Percentiles rank a stretch among this genome's conserved stretches.
Conservation (phyloP, 1,284 basidiomycete genomes). For the Moesziomyces sp. region DNA sequence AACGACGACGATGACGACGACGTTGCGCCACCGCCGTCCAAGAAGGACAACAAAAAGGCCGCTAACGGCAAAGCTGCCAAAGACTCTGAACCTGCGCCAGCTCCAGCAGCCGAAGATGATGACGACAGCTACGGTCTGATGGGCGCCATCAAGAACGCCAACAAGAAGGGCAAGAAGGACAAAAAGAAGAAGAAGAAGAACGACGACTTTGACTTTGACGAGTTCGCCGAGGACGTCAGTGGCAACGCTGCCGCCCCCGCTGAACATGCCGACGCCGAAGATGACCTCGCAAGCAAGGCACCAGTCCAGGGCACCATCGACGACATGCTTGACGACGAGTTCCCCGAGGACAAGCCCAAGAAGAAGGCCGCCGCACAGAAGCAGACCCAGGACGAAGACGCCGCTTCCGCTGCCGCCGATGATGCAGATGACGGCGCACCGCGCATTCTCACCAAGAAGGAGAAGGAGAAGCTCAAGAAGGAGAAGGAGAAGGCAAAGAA, state of each 20-base stretch:
- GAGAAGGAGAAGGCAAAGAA: constrained; percentile 66
- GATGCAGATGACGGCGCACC: constrained; percentile 40
- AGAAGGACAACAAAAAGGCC: constrained; percentile 35
- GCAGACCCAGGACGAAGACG: constrained; percentile 24
- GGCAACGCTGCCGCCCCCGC: constrained; percentile 38
- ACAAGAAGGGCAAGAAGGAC: constrained; percentile 60
- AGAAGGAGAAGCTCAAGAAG: constrained; percentile 67
- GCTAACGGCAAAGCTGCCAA: constrained; percentile 24
- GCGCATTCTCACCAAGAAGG: constrained; percentile 64
- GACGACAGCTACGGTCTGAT: constrained; percentile 57
- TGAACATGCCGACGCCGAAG: constrained; percentile 15
- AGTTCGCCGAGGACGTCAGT: constrained; percentile 58
- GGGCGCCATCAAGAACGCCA: constrained; percentile 48
- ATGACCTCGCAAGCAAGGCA: constrained; percentile 43
- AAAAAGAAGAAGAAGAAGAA: constrained; percentile 60
- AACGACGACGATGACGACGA: constrained; percentile 16
- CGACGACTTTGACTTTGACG: constrained; percentile 63
- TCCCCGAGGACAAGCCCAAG: constrained; percentile 45
- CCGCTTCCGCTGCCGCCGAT: constrained; percentile 15
- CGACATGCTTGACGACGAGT: constrained; percentile 48
- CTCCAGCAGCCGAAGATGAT: constrained; percentile 44
- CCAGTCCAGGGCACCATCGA: constrained; percentile 44
- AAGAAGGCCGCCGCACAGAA: constrained; percentile 40
- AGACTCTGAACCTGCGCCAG: constrained; percentile 16
- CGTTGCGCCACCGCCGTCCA: constrained; percentile 18